Conservation (phyloP, 2,329 filamentous ascomycete genomes). For the Diaporthe citri region DNA sequence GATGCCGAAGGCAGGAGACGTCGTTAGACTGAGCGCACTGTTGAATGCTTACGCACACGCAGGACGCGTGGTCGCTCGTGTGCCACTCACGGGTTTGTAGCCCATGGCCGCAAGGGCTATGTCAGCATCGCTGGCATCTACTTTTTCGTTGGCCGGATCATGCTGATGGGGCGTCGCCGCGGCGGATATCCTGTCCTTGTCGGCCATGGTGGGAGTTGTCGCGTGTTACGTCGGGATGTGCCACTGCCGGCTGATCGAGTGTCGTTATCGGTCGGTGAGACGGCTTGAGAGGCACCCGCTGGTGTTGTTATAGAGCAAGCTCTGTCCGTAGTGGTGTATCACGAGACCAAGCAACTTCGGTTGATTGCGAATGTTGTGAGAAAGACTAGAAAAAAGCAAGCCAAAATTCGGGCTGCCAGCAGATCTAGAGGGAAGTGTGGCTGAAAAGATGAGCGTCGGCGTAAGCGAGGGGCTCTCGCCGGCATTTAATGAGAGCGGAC, state of each 20-base stretch:
- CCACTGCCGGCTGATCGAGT: too few relatives aligned
- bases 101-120: slow-evolving; percentile 52
- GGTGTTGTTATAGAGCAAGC: background rate
- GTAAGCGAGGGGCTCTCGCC: slow-evolving; percentile 20
- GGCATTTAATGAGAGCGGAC: slow-evolving; percentile 3
- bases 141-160: slow-evolving; percentile 17
- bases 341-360: background rate
- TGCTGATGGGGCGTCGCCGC: slow-evolving; percentile 9
- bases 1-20: background rate
- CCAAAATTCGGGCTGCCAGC: background rate
- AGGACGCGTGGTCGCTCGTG: background rate
- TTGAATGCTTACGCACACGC: background rate
- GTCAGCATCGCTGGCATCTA: slow-evolving; percentile 46
- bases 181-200: slow-evolving; percentile 26
- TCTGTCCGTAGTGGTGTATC: background rate
- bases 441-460: slow-evolving; percentile 15
- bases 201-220: slow-evolving; percentile 29
- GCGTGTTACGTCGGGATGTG: background rate
- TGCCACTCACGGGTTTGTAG: slow-evolving; percentile 50
- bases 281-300: background rate
- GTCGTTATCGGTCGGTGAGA: too few relatives aligned
- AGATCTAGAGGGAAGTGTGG: background rate
- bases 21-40: background rate
- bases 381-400: background rate
- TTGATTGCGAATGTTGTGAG: background rate